phyloP scores from a whole-genome alignment of 129 eudicot species.

The carrot (Daucus carota) region DH1_v3.0 NC_030384.2:34974501-34975000 shows the following conservation, averaged over 20 bases:
- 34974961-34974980: not conserved
- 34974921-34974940: not conserved
- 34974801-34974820: slow-evolving; percentile 3
- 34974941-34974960: not conserved
- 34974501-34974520: slow-evolving; percentile 79
- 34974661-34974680: slow-evolving; percentile 56
- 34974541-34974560: slow-evolving; percentile 18
- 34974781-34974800: not conserved
- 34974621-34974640: slow-evolving; percentile 33
- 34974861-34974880: not conserved
- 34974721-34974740: slow-evolving; percentile 61
- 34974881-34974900: not conserved
- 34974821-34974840: slow-evolving; percentile 2
- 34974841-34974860: not conserved
- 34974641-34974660: slow-evolving; percentile 14
- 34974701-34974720: slow-evolving; percentile 55
- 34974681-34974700: slow-evolving; percentile 53
- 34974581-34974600: slow-evolving; percentile 80
- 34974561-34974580: slow-evolving; percentile 62
- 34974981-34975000: not conserved
- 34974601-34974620: slow-evolving; percentile 84
- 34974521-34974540: slow-evolving; percentile 52
- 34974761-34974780: slow-evolving; percentile 17
- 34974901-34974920: not conserved
- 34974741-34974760: slow-evolving; percentile 68